Base-by-base conservation (phyloP, 108 stramenopile genomes). In the Nitzschia palea region DNA sequence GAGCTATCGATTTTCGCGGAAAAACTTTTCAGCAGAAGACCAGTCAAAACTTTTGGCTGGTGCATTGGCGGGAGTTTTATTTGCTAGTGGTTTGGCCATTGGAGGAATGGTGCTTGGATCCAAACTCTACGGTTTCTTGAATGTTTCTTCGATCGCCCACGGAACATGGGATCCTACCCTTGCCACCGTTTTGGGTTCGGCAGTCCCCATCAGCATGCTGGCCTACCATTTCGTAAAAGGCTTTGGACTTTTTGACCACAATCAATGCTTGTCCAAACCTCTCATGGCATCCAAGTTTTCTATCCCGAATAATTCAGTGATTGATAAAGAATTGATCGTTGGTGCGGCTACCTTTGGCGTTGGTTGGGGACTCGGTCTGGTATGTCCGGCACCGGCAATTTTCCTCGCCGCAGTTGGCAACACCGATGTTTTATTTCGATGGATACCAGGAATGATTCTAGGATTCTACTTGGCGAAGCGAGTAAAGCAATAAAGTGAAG, bases 141-240 rank as follows among this genome's bases (percentile, higher is more conserved):
- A 87, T 65, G 58, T 70, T 42, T 12, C 0, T 15, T 84, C 80
- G 0, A 55, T 85, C 14, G 14, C 45, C 3, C 65, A 73, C 25
- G 87, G 84, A 32, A 76, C 78, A 3, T 97, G 87, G 85, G 94
- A 95, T 77, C 87, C 91, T 9, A 85, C 93, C 1, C 80, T 97
- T 15, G 55, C 72, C 10, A 61, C 65, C 31, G 94, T 97, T 54
- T 84, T 97, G 90, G 89, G 76, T 17, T 83, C 81, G 15, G 91
- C 85, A 3, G 47, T 89, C 20, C 0, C 84, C 1, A 74, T 85
- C 3, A 88, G 87, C 60, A 68, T 65, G 48, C 2, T 80, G 2
- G 62, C 74, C 12, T 93, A 93, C 66, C 81, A 88, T 67, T 88
- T 74, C 34, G 77, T 88, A 4, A 53, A 76, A 15, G 91, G 82